Conservation (phyloP, 768 basidiomycete genomes). For the Kwoniella mangroviensis region DNA sequence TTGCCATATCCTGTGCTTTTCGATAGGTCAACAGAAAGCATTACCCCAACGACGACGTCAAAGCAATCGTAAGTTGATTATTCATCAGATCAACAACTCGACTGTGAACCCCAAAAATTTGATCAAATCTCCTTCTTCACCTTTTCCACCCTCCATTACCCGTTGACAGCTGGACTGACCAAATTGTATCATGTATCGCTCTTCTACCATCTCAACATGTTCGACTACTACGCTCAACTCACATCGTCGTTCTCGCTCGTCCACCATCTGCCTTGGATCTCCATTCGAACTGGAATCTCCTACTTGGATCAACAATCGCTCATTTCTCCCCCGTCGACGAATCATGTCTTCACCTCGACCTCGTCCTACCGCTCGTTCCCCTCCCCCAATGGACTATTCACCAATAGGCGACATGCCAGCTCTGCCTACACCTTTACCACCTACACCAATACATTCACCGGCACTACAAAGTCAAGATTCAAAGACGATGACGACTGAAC, state of each 20-base stretch:
- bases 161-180: slow-evolving; percentile 4
- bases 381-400: slow-evolving; percentile 4
- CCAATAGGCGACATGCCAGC: slow-evolving; percentile 22
- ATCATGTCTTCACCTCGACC: slow-evolving; percentile 11
- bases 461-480: slow-evolving; percentile 16
- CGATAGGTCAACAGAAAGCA: background rate
- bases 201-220: slow-evolving; percentile 8
- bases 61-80: slow-evolving; percentile 7
- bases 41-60: background rate
- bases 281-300: slow-evolving; percentile 1
- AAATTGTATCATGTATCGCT: slow-evolving; percentile 15
- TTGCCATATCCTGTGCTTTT: background rate
- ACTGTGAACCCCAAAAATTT: slow-evolving; percentile 3
- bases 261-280: slow-evolving; percentile 21
- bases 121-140: background rate
- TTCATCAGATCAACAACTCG: slow-evolving; percentile 1
- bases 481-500: slow-evolving; percentile 11
- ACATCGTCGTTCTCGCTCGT: slow-evolving; percentile 22
- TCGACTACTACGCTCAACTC: slow-evolving; percentile 8
- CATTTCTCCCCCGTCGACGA: background rate
- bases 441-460: slow-evolving; percentile 38
- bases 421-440: slow-evolving; percentile 25
- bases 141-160: background rate
- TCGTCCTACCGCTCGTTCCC: slow-evolving; percentile 15
- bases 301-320: background rate